Conservation (phyloP, 2,329 filamentous ascomycete species). For the Rhinocladiella similis region DNA sequence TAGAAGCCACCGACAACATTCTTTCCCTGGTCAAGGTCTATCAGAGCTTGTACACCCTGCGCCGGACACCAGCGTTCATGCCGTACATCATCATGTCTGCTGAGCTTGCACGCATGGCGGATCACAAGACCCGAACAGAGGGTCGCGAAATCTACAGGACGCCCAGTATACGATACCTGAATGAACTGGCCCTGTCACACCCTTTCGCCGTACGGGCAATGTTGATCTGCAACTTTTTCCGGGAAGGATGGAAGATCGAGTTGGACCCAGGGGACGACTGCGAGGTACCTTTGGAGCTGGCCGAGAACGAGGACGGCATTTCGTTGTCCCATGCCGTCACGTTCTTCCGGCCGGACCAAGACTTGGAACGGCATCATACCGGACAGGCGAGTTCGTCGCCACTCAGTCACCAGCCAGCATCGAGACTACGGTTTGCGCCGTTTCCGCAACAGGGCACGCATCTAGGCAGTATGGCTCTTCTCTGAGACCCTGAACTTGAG, state of each 20-base stretch:
- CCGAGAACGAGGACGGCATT: not conserved
- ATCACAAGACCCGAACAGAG: not conserved
- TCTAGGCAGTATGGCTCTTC: not conserved
- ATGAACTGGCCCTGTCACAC: not conserved
- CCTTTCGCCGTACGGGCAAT: not conserved
- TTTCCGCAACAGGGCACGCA: not conserved
- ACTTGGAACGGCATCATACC: not conserved
- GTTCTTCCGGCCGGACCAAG: conserved; percentile 4
- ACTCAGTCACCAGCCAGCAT: not conserved
- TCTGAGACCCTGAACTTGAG: no score
- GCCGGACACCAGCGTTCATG: conserved; percentile 3
- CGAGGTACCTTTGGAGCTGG: not conserved
- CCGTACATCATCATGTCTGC: conserved; percentile 8
- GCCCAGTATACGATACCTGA: not conserved
- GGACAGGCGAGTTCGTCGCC: not conserved
- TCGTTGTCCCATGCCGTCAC: not conserved
- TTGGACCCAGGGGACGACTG: not conserved
- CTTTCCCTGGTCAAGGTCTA: not conserved
- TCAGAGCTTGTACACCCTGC: conserved; percentile 1
- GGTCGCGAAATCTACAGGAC: not conserved
- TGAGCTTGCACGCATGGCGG: conserved; percentile 3
- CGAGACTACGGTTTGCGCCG: not conserved
- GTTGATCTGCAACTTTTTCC: not conserved
- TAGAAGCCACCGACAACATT: conserved; percentile 7
- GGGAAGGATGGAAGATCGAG: not conserved